Conservation (phyloP, 345 rosid genomes). For the Limnanthes douglasii region DNA sequence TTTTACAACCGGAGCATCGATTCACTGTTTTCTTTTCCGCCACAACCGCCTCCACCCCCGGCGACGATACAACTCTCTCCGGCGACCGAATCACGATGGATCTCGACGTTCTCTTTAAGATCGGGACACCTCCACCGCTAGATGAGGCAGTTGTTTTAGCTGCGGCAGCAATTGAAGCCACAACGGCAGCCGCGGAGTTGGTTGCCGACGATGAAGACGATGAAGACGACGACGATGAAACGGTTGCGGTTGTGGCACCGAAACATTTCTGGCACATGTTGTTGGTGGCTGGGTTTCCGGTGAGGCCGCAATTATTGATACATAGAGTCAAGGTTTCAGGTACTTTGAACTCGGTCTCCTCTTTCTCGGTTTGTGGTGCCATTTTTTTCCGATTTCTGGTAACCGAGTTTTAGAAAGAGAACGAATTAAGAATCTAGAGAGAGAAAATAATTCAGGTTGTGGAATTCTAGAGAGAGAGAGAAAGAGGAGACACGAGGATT, state of each 20-base stretch:
- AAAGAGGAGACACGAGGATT: constrained; percentile 10
- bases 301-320: constrained; percentile 68
- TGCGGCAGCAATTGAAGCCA: neutral
- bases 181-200: neutral
- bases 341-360: constrained; percentile 91
- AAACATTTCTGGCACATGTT: constrained; percentile 97
- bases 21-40: constrained; percentile 49
- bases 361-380: constrained; percentile 87
- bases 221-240: constrained; percentile 6
- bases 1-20: constrained; percentile 76
- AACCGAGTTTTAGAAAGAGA: neutral
- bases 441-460: neutral
- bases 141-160: constrained; percentile 1
- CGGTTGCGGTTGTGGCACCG: constrained; percentile 37
- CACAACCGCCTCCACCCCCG: constrained; percentile 10
- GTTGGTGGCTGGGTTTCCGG: constrained; percentile 82
- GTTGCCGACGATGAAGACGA: neutral
- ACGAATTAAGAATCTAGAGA: neutral
- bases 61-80: constrained; percentile 8
- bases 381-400: constrained; percentile 10
- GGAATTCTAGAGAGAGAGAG: neutral
- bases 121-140: constrained; percentile 16
- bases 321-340: constrained; percentile 64
- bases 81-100: constrained; percentile 24
- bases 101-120: constrained; percentile 36